phyloP scores from a whole-genome alignment of 768 basidiomycete species.

The Amanita fuliginea region DNA sequence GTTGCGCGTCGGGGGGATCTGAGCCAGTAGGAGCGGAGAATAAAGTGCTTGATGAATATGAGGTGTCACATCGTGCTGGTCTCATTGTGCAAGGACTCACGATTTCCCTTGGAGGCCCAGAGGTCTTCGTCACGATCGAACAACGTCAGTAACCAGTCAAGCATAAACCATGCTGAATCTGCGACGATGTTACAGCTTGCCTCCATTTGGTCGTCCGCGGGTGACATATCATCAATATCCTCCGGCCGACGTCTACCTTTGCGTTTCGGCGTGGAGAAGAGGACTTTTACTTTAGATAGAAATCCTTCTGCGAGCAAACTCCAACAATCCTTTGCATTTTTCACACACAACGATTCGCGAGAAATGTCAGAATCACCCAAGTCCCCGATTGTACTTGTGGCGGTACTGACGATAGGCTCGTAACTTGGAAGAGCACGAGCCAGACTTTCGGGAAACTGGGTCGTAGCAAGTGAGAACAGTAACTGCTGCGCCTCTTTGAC shows the following conservation, averaged over 20 bases:
- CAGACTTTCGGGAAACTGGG: slow-evolving; percentile 44
- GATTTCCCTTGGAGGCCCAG: slow-evolving; percentile 11
- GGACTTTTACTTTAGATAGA: slow-evolving; percentile 23
- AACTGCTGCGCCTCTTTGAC: slow-evolving; percentile 41
- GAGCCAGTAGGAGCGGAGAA: slow-evolving; percentile 22
- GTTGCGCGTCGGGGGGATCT: slow-evolving; percentile 34
- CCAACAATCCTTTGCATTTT: slow-evolving; percentile 49
- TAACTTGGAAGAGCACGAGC: slow-evolving; percentile 46
- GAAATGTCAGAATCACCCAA: slow-evolving; percentile 48
- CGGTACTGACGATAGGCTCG: slow-evolving; percentile 14
- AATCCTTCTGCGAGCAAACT: slow-evolving; percentile 46
- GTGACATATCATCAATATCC: slow-evolving; percentile 13
- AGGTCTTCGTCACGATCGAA: slow-evolving; percentile 58
- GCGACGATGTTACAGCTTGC: slow-evolving; percentile 30
- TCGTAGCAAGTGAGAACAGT: slow-evolving; percentile 41
- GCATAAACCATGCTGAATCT: slow-evolving; percentile 55
- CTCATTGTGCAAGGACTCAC: slow-evolving; percentile 20
- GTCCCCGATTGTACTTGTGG: slow-evolving; percentile 16
- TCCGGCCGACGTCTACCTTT: slow-evolving; percentile 23
- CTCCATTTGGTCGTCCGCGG: slow-evolving; percentile 3
- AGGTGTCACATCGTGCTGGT: slow-evolving; percentile 13
- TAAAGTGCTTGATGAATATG: slow-evolving; percentile 16
- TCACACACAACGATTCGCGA: slow-evolving; percentile 41
- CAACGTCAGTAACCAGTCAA: slow-evolving; percentile 57
- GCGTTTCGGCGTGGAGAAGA: slow-evolving; percentile 18